Conservation (phyloP, 2,329 filamentous ascomycete species). For the Volutella citrinella region DNA sequence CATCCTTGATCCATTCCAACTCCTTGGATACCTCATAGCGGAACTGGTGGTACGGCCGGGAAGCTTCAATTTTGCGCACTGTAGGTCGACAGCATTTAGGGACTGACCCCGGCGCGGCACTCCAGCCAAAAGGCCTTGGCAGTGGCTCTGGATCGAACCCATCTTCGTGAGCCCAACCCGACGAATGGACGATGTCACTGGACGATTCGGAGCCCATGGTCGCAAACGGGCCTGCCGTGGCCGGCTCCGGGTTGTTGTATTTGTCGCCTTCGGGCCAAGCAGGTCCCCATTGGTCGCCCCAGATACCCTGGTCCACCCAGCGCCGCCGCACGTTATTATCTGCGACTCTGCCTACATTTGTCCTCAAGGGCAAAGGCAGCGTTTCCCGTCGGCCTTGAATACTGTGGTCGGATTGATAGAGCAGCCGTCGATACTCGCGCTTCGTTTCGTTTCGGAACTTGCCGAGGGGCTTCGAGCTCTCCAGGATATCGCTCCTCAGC, state of each 20-base stretch:
- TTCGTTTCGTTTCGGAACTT: slow-evolving; percentile 2
- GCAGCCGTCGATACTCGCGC: background rate
- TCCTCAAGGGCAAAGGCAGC: background rate
- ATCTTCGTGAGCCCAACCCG: too few relatives aligned
- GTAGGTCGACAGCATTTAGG: too few relatives aligned
- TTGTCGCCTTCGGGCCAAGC: too few relatives aligned
- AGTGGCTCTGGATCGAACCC: too few relatives aligned
- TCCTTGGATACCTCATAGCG: slow-evolving; percentile 11
- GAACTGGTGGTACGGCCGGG: slow-evolving; percentile 15
- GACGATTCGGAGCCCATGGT: too few relatives aligned
- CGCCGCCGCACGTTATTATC: slow-evolving; percentile 12
- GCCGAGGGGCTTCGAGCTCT: background rate
- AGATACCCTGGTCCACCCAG: slow-evolving; percentile 12
- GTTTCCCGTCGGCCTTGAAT: background rate
- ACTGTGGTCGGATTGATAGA: background rate
- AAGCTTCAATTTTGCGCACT: slow-evolving; percentile 9
- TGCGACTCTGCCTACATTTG: slow-evolving; percentile 4
- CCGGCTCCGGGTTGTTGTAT: too few relatives aligned
- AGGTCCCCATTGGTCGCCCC: slow-evolving; percentile 9
- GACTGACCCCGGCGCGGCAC: too few relatives aligned
- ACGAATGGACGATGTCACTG: too few relatives aligned
- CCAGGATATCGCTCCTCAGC: too few relatives aligned
- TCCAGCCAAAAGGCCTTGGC: too few relatives aligned
- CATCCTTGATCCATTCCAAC: slow-evolving; percentile 10
- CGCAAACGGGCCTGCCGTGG: too few relatives aligned